Conservation (phyloP, 2,329 filamentous ascomycete species). For the Tolypocladium tundrense region DNA sequence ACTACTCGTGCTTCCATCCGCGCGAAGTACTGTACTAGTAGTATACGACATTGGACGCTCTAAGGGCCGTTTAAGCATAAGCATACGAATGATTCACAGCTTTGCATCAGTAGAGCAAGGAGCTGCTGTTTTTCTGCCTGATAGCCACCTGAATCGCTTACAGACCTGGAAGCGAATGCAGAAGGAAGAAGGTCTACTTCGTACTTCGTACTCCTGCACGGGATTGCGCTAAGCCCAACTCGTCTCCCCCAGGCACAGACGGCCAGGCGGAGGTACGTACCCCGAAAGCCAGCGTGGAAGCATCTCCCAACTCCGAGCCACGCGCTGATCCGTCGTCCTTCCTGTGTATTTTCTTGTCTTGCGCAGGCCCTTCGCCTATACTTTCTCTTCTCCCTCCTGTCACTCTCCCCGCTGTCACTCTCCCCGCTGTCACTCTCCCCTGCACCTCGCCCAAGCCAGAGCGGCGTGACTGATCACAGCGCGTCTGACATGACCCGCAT, state of each 20-base stretch:
- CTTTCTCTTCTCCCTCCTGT: neutral
- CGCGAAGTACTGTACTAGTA: too few relatives aligned
- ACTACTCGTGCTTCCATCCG: too few relatives aligned
- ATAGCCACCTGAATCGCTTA: neutral
- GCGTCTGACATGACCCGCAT: slow-evolving; percentile 9
- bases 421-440: too few relatives aligned
- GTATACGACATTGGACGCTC: neutral
- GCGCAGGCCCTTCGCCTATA: neutral
- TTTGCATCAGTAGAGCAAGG: neutral
- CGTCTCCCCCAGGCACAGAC: neutral
- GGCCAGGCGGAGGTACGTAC: neutral
- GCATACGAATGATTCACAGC: neutral
- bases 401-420: too few relatives aligned
- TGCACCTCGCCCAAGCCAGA: neutral
- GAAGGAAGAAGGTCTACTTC: neutral
- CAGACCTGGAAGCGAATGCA: neutral
- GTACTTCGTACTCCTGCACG: neutral
- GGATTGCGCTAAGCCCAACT: neutral
- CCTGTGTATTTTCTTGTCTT: neutral
- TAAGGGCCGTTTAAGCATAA: neutral
- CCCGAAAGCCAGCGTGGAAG: slow-evolving; percentile 3
- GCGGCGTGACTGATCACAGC: slow-evolving; percentile 1
- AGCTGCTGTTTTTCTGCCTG: neutral
- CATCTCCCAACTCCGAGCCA: neutral
- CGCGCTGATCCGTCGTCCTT: neutral